A percentile compares a stretch with the other conserved stretches of the same genome.
Conservation (phyloP, 768 basidiomycete species). For the Agrocybe praecox region DNA sequence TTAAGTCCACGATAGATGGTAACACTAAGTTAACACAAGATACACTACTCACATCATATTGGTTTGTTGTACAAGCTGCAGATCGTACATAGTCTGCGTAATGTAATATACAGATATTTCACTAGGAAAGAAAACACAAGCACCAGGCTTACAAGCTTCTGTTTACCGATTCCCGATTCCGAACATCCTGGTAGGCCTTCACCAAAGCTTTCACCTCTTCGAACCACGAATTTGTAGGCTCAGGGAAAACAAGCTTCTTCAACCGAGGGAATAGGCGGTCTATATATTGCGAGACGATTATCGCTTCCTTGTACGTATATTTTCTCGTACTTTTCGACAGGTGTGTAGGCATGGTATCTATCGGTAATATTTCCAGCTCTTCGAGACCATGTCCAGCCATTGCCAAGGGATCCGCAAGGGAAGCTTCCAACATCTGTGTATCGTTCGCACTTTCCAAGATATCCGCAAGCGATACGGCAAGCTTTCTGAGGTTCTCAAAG, state of each 20-base stretch:
- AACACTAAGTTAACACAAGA: no score
- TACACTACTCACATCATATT: no score
- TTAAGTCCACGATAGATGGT: no score
- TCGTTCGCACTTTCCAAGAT: background rate
- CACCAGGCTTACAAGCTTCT: no score
- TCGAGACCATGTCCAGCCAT: background rate
- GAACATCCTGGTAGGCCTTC: background rate
- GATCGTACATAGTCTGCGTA: no score
- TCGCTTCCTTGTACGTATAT: background rate
- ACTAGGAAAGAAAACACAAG: no score
- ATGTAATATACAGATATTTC: no score
- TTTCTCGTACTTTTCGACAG: background rate
- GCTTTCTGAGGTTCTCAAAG: background rate
- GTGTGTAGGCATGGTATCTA: background rate
- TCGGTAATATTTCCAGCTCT: background rate
- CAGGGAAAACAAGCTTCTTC: background rate
- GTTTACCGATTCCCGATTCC: background rate
- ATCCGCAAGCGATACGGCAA: background rate
- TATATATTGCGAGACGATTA: slow-evolving; percentile 1
- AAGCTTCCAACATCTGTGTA: background rate
- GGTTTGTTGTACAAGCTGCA: no score
- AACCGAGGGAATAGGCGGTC: background rate
- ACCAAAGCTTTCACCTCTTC: slow-evolving; percentile 1
- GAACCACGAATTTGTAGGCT: background rate
- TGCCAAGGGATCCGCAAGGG: background rate